Percentiles rank a stretch among this genome's conserved stretches.
These are phyloP conservation scores for Barnettozyma populi DNA, from an alignment of 805 yeast species.

Conservation along the genomic window DNA sequence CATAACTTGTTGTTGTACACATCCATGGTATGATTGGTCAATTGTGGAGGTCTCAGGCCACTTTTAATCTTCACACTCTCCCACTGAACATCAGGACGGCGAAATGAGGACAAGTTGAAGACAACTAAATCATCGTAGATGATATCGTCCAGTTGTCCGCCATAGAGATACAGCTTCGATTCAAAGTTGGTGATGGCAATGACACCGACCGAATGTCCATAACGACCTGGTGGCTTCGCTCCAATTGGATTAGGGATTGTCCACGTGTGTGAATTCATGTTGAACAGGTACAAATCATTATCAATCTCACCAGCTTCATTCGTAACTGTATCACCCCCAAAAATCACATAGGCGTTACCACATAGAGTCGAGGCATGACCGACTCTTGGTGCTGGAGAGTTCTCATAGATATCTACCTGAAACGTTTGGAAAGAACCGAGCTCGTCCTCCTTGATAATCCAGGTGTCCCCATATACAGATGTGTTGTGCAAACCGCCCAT, in stretches of 20 bases:
- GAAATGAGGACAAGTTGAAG: constrained; percentile 82
- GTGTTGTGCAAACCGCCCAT: constrained; percentile 96
- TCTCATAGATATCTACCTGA: constrained; percentile 65
- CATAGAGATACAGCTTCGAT: constrained; percentile 71
- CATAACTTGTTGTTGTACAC: constrained; percentile 73
- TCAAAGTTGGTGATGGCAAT: constrained; percentile 56
- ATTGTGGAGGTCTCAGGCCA: constrained; percentile 65
- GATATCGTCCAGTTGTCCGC: constrained; percentile 88
- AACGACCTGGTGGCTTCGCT: constrained; percentile 81
- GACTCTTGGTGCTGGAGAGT: constrained; percentile 91
- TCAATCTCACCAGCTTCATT: constrained; percentile 75
- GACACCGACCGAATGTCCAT: constrained; percentile 87
- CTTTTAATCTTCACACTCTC: constrained; percentile 53
- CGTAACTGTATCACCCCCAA: constrained; percentile 94
- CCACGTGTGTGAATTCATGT: constrained; percentile 73
- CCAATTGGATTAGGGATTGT: constrained; percentile 72
- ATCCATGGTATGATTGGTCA: constrained; percentile 88
- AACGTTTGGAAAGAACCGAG: constrained; percentile 32
- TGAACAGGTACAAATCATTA: constrained; percentile 83
- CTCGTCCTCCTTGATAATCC: constrained; percentile 65
- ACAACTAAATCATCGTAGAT: constrained; percentile 78
- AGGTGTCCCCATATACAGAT: constrained; percentile 90
- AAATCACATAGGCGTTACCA: constrained; percentile 91
- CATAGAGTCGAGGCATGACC: constrained; percentile 91
- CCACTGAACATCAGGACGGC: constrained; percentile 84